These are phyloP conservation scores for Cryomyces minteri DNA, from an alignment of 495 filamentous ascomycete species.

Conservation along the genomic window DNA sequence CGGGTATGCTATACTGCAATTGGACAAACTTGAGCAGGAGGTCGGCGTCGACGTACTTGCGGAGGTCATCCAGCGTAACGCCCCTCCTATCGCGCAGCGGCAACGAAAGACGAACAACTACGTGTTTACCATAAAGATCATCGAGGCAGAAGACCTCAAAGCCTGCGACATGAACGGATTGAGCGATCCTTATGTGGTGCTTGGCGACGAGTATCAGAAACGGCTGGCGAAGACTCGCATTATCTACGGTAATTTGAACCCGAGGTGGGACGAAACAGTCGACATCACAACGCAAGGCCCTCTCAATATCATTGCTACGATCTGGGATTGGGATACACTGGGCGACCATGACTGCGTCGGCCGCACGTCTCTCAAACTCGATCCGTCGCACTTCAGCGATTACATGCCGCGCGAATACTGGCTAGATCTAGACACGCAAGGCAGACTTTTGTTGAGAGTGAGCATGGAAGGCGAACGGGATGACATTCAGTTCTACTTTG, in stretches of 20 bases:
- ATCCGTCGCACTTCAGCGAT: conserved; percentile 88
- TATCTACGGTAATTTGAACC: conserved; percentile 80
- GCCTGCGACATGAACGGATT: conserved; percentile 88
- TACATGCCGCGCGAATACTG: conserved; percentile 91
- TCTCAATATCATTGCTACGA: conserved; percentile 85
- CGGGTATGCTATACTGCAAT: conserved; percentile 75
- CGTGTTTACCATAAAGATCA: conserved; percentile 97
- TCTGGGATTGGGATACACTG: conserved; percentile 97
- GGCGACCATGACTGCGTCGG: conserved; percentile 97
- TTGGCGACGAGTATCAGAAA: conserved; percentile 95
- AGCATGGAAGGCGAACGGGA: conserved; percentile 98
- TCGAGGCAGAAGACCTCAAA: conserved; percentile 96
- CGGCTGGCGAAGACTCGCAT: conserved; percentile 90
- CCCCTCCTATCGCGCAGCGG: conserved; percentile 35
- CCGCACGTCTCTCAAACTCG: conserved; percentile 82
- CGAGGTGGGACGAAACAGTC: conserved; percentile 92
- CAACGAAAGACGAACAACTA: conserved; percentile 56
- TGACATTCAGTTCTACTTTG: conserved; percentile 97
- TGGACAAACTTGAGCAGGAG: conserved; percentile 75
- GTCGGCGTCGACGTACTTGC: conserved; percentile 92
- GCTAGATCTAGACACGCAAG: conserved; percentile 94
- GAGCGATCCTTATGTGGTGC: conserved; percentile 94
- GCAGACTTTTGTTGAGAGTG: conserved; percentile 69
- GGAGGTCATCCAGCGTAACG: conserved; percentile 51
- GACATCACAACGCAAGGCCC: conserved; percentile 88